Base-by-base conservation (phyloP, 2,329 filamentous ascomycete genomes). In the Ophiostoma australiae region DNA sequence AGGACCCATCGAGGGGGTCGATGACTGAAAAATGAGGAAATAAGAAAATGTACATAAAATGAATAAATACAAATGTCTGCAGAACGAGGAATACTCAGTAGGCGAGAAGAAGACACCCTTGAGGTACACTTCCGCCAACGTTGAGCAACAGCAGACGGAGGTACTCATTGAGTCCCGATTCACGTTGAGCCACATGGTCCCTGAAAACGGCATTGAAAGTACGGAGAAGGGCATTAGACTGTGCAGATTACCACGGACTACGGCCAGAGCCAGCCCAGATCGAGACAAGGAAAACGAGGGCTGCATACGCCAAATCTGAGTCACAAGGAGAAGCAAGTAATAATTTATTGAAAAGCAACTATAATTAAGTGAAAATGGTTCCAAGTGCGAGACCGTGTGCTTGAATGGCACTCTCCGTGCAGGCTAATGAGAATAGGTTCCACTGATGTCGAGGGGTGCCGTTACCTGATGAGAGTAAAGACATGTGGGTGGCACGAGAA, bases 291-390 rank as follows among this genome's bases (percentile, higher is more conserved):
- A 39, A 71, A 66, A 55, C 70, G 70, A 66, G 63, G 44, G 23
- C 55, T 31, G 67, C 37, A 48, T 33, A 55, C 55, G 39, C 66
- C n/a, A 55, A 37, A 69, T 65, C 69, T 72, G 71, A 72, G 71
- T 72, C 71, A 72, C 71, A 48, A 48, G 44, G 20, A 48, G 44
- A 48, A 48, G 44, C 17, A 48, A 8, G 41, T 48, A 48, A 48
- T 8, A 58, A 58, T 27, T 58, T 27, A 13, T n/a, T 61, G 55
- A 58, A 27, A 65, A 63, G 8, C 5, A 35, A 37, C 31, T 65
- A 27, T n/a, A 20, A 23, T 37, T 4, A 66, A 65, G 61, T 65
- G 31, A 31, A 15, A 61, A 61, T 27, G 4, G n/a, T 63, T 4
- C 5, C 13, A 20, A 63, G 27, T 20, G 44, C 17, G 27, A 6